These are phyloP conservation scores for Lichtheimia ornata DNA, from an alignment of 371 early-diverging fungal species.

Conservation along the genomic window DNA sequence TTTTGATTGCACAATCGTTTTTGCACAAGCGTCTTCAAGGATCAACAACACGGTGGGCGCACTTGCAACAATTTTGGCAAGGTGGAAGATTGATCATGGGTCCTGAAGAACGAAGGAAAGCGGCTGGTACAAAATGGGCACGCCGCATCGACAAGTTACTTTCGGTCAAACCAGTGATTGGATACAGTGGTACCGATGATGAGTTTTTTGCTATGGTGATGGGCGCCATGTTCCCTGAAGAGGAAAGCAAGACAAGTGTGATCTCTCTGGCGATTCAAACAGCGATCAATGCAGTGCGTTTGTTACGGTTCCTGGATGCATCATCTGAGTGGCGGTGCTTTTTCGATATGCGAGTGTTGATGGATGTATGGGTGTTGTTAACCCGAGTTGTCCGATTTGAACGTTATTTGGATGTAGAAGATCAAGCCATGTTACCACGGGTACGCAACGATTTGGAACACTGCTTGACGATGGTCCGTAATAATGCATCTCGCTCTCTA, in stretches of 20 bases:
- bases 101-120: neutral
- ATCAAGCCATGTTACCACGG: neutral
- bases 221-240: conserved; percentile 5
- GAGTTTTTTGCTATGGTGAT: conserved; percentile 20
- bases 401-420: neutral
- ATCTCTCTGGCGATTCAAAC: conserved; percentile 18
- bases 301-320: conserved; percentile 19
- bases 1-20: conserved; percentile 6
- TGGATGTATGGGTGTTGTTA: conserved; percentile 29
- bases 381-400: conserved; percentile 11
- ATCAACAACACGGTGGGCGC: neutral
- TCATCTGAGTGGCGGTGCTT: conserved; percentile 16
- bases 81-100: conserved; percentile 5
- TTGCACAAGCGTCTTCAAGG: conserved; percentile 2
- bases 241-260: conserved; percentile 1
- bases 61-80: conserved; percentile 6
- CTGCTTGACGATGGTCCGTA: conserved; percentile 1
- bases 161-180: conserved; percentile 15
- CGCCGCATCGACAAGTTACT: conserved; percentile 24
- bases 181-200: conserved; percentile 28
- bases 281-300: conserved; percentile 22
- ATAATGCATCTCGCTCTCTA: neutral
- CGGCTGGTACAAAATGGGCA: conserved; percentile 20
- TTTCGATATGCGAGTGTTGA: conserved; percentile 30
- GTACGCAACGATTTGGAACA: conserved; percentile 1